phyloP scores from a whole-genome alignment of 2,329 filamentous ascomycete species.

The Colletotrichum noveboracense region DNA sequence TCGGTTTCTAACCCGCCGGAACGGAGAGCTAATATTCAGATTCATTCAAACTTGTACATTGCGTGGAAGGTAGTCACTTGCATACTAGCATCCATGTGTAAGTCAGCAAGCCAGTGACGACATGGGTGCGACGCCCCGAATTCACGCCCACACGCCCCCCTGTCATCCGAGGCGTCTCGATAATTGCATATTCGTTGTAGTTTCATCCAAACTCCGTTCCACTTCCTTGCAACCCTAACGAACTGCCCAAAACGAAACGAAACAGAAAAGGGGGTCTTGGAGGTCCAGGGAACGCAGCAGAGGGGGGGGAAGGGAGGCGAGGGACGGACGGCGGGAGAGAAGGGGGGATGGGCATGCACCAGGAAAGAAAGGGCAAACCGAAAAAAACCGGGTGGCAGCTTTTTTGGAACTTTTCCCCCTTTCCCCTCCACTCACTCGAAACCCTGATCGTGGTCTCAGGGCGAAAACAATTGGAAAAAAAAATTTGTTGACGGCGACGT shows the following conservation, averaged over 20 bases:
- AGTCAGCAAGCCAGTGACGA: not conserved
- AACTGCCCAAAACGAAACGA: slow-evolving; percentile 18
- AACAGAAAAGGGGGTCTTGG: slow-evolving; percentile 1
- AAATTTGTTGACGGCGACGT: not conserved
- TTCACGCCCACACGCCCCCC: not conserved
- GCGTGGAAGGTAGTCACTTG: not conserved
- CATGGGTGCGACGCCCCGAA: not conserved
- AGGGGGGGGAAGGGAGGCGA: not conserved
- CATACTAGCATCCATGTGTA: not conserved
- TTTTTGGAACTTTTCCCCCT: not conserved
- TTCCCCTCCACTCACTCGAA: not conserved
- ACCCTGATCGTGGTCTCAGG: not conserved
- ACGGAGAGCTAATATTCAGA: not conserved
- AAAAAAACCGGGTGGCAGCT: not conserved
- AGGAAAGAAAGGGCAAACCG: not conserved
- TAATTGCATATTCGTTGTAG: slow-evolving; percentile 8
- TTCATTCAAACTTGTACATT: not conserved
- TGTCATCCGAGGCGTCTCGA: not conserved
- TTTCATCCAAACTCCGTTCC: not conserved
- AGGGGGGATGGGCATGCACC: not conserved
- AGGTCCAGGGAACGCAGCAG: not conserved
- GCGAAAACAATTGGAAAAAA: not conserved
- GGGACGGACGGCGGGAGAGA: not conserved
- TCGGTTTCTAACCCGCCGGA: not conserved
- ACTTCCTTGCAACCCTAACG: slow-evolving; percentile 18